A percentile compares a stretch with the other conserved stretches of the same genome.
Conservation (phyloP, 306 rosid genomes). For the Hippophae rhamnoides region DNA sequence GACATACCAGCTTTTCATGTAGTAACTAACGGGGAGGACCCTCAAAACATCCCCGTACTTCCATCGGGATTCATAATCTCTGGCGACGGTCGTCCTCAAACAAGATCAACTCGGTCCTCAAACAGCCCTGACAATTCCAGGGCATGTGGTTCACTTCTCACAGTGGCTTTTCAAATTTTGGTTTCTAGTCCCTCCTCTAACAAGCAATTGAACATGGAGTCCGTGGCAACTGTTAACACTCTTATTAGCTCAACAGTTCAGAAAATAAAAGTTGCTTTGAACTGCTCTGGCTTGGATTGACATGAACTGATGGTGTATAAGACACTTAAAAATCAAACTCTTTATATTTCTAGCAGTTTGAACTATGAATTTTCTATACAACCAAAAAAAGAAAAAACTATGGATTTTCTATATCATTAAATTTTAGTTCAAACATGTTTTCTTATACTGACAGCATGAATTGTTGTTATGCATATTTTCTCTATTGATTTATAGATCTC, state of each 20-base stretch:
- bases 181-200: slow-evolving; percentile 4
- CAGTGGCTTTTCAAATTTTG: slow-evolving; percentile 42
- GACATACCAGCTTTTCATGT: slow-evolving; percentile 20
- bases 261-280: slow-evolving; percentile 37
- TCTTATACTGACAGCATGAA: no score
- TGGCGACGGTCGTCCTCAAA: slow-evolving; percentile 21
- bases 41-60: slow-evolving; percentile 37
- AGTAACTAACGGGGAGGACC: slow-evolving; percentile 28
- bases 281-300: slow-evolving; percentile 25
- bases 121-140: not conserved
- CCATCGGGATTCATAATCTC: slow-evolving; percentile 60
- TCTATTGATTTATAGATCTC: no score
- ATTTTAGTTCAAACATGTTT: no score
- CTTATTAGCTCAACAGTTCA: slow-evolving; percentile 31
- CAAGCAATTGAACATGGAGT: slow-evolving; percentile 20
- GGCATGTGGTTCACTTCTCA: slow-evolving; percentile 41
- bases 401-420: no score
- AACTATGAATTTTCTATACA: no score
- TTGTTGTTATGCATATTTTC: no score
- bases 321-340: no score
- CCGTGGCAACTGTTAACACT: slow-evolving; percentile 29
- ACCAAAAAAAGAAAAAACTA: not conserved
- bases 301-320: no score
- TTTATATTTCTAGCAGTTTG: no score
- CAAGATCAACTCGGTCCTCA: not conserved